Conservation (phyloP, 495 filamentous ascomycete species). For the Hypoxylon rickii region DNA sequence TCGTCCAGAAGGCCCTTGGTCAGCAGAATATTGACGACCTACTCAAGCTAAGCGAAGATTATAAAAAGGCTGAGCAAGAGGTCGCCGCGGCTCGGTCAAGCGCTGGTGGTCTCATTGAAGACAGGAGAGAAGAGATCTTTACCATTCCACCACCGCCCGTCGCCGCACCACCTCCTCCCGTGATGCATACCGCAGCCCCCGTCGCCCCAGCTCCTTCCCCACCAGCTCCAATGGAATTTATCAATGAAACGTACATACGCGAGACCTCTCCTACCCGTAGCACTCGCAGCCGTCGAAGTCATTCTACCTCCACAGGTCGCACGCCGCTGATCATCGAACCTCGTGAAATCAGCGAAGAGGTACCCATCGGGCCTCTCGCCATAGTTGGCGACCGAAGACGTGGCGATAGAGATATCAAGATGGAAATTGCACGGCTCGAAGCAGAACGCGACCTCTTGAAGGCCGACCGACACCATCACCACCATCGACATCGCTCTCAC, state of each 20-base stretch:
- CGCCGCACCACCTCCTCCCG: constrained; percentile 25
- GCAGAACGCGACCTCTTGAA: constrained; percentile 38
- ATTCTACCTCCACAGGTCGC: constrained; percentile 33
- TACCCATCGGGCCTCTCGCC: constrained; percentile 58
- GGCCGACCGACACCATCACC: constrained; percentile 36
- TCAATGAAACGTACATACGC: constrained; percentile 45
- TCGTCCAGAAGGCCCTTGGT: constrained; percentile 79
- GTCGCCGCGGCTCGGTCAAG: constrained; percentile 42
- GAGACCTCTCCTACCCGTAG: constrained; percentile 46
- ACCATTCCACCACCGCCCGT: constrained; percentile 37
- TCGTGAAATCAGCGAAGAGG: constrained; percentile 53
- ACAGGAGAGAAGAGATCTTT: constrained; percentile 41
- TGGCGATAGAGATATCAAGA: constrained; percentile 58
- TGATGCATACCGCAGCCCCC: constrained; percentile 47
- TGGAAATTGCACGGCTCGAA: constrained; percentile 64
- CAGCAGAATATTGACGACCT: constrained; percentile 90
- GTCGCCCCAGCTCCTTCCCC: constrained; percentile 47
- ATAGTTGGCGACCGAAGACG: constrained; percentile 50
- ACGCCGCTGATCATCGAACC: constrained; percentile 42
- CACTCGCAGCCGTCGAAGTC: constrained; percentile 34
- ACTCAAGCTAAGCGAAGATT: constrained; percentile 77
- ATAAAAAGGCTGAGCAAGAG: constrained; percentile 56
- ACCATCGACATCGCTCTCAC: constrained; percentile 32
- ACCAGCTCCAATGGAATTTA: constrained; percentile 42
- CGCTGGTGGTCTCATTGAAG: constrained; percentile 44